These are phyloP conservation scores for Naganishia cerealis DNA, from an alignment of 1,284 basidiomycete species.

Conservation along the genomic window DNA sequence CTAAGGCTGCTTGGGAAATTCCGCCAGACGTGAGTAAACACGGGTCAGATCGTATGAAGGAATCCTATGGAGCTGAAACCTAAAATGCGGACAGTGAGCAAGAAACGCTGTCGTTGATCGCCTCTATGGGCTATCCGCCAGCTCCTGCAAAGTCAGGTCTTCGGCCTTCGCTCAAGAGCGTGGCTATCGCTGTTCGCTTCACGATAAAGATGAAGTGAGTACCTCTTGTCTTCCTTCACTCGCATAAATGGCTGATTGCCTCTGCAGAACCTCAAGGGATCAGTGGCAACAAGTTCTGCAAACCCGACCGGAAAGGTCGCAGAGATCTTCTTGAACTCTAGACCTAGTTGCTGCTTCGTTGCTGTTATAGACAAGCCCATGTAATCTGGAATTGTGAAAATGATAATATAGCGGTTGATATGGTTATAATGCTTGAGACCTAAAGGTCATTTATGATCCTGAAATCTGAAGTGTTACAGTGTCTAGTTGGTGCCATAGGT, in stretches of 20 bases:
- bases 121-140: conserved; percentile 69
- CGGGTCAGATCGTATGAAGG: not conserved
- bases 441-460: not conserved
- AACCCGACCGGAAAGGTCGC: conserved; percentile 10
- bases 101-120: conserved; percentile 73
- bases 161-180: conserved; percentile 26
- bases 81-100: conserved; percentile 62
- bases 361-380: not conserved
- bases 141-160: not conserved
- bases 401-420: not conserved
- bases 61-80: conserved; percentile 16
- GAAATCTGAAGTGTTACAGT: not conserved
- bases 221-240: not conserved
- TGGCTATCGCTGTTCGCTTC: conserved; percentile 30
- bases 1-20: conserved; percentile 57
- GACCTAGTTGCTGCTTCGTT: not conserved
- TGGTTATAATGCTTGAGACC: not conserved
- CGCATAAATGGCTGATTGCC: not conserved
- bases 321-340: not conserved
- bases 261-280: conserved; percentile 11
- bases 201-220: conserved; percentile 32
- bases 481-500: not conserved
- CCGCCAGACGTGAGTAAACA: conserved; percentile 66
- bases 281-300: conserved; percentile 20
- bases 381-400: not conserved